A percentile compares a stretch with the other conserved stretches of the same genome.
phyloP scores from a whole-genome alignment of 2,329 filamentous ascomycete genomes.

The Diaporthe batatas region DNA sequence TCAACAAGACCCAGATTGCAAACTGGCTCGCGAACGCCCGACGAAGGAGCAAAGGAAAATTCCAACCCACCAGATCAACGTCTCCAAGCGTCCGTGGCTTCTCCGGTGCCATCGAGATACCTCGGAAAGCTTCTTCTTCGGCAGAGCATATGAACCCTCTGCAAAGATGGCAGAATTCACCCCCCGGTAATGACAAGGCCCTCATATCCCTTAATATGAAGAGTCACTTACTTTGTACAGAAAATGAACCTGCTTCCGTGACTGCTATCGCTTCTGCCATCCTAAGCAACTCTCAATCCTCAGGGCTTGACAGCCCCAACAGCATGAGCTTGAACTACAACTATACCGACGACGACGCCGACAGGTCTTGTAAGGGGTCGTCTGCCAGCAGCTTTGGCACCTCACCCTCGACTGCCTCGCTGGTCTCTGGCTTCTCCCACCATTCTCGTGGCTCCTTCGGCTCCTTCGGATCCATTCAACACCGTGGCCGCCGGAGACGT shows the following conservation, averaged over 20 bases:
- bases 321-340: constrained; percentile 57
- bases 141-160: constrained; percentile 68
- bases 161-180: constrained; percentile 71
- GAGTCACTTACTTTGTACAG: constrained; percentile 41
- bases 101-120: constrained; percentile 79
- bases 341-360: constrained; percentile 72
- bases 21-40: constrained; percentile 95
- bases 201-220: not conserved
- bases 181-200: constrained; percentile 51
- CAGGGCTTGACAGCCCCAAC: constrained; percentile 69
- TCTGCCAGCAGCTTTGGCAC: constrained; percentile 72
- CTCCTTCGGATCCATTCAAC: constrained; percentile 61
- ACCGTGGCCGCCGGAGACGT: constrained; percentile 63
- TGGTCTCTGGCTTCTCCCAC: constrained; percentile 70
- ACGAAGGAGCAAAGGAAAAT: constrained; percentile 77
- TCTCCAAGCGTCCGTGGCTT: constrained; percentile 76
- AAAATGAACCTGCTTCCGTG: constrained; percentile 72
- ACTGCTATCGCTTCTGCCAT: constrained; percentile 71
- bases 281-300: constrained; percentile 60
- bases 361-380: constrained; percentile 70
- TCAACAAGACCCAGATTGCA: constrained; percentile 86
- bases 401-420: constrained; percentile 71
- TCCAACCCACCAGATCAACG: constrained; percentile 74
- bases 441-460: constrained; percentile 69
- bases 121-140: constrained; percentile 69